Base-by-base conservation (phyloP, 495 filamentous ascomycete genomes). In the Aspergillus homomorphus region DNA sequence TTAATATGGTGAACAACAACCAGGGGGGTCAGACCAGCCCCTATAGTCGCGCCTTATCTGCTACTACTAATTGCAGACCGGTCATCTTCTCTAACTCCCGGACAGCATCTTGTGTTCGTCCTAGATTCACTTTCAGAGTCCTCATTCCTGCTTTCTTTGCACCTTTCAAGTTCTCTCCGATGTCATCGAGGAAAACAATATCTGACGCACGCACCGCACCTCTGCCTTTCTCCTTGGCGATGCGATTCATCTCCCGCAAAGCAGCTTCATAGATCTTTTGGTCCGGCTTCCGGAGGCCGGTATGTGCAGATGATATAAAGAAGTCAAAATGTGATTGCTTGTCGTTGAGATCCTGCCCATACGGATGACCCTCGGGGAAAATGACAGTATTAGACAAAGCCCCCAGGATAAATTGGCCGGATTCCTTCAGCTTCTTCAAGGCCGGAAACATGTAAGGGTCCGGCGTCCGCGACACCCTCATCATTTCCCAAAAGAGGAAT, bases 151-250 rank as follows among this genome's bases (percentile, higher is more conserved):
- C 69, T 53, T 73, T 77, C 76, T 81, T 91, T 12, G 87, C 94
- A 12, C 81, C 84, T 76, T 91, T 93, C 63, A 97, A 70, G 69
- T 98, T 98, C 76, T 89, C 84, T 0, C 94, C 94, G 67, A 98
- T 98, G 73, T 98, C 94, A 77, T 98, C 94, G 51, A 97, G 70
- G 71, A 98, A 98, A 18, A 96, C 76, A 48, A 96, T 75, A 53
- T 97, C 89, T 10, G 76, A 79, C 0, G 89, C 73, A 59, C 73
- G 72, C 0, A 92, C 73, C 0, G 80, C 83, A 1, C 79, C 65
- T 71, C 82, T 74, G 14, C 81, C 82, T 58, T 69, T 77, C 53
- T 72, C 72, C 70, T 74, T 77, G n/a, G 84, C 82, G 58, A 81
- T 80, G 59, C 78, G 76, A 64, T 88, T 73, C 62, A 91, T 77